Conservation (phyloP, 371 early-diverging fungal species). For the Apophysomyces ossiformis region DNA sequence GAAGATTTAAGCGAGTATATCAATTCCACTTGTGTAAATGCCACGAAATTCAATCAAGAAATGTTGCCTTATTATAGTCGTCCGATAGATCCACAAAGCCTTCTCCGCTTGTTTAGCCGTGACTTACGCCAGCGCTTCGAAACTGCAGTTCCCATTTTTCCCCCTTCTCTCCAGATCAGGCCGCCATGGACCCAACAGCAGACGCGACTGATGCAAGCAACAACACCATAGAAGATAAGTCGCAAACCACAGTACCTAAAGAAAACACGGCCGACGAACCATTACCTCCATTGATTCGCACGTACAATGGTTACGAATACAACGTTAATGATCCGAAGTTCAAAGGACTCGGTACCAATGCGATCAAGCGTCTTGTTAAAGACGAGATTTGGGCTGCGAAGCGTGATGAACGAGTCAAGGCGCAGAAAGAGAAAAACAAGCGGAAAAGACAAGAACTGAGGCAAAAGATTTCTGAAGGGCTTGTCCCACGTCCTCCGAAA, state of each 20-base stretch:
- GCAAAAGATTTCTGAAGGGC: conserved; percentile 38
- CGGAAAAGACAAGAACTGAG: conserved; percentile 34
- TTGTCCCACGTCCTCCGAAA: conserved; percentile 40
- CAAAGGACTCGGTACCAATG: conserved; percentile 44
- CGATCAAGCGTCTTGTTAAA: conserved; percentile 43
- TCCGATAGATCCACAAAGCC: too few species aligned
- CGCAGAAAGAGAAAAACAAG: conserved; percentile 41
- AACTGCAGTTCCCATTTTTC: too few species aligned
- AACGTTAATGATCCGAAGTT: conserved; percentile 52
- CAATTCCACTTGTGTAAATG: too few species aligned
- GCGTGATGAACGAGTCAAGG: conserved; percentile 30
- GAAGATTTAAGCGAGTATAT: too few species aligned
- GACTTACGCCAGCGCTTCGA: too few species aligned
- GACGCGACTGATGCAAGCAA: too few species aligned
- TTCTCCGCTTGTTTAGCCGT: too few species aligned
- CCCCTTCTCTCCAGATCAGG: too few species aligned
- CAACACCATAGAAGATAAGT: neutral
- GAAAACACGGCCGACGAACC: conserved; percentile 13
- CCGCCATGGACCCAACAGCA: too few species aligned
- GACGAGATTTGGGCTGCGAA: conserved; percentile 45
- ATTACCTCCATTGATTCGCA: conserved; percentile 20
- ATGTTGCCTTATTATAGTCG: too few species aligned
- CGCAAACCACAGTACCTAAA: neutral
- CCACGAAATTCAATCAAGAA: too few species aligned
- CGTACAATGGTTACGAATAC: conserved; percentile 37